Conservation (phyloP, 202 grass and related monocot species). For the Carex arenaria region DNA sequence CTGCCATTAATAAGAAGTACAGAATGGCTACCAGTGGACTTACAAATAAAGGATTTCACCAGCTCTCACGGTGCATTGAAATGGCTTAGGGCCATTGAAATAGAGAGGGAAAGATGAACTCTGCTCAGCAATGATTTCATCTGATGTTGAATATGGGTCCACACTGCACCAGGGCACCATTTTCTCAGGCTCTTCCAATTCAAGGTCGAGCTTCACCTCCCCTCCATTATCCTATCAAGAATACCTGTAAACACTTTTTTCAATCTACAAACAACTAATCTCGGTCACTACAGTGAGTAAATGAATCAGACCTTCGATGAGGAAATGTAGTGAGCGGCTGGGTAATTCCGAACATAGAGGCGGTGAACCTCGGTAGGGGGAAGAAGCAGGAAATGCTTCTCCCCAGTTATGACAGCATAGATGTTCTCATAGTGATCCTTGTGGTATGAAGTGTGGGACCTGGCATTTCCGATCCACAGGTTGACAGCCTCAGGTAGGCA, state of each 20-base stretch:
- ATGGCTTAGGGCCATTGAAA: slow-evolving; percentile 63
- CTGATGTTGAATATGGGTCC: slow-evolving; percentile 54
- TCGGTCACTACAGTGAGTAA: too few relatives aligned
- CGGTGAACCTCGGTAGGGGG: slow-evolving; percentile 87
- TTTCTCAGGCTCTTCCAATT: slow-evolving; percentile 53
- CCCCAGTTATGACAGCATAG: slow-evolving; percentile 72
- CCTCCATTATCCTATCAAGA: slow-evolving; percentile 9
- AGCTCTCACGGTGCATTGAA: slow-evolving; percentile 71
- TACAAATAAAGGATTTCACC: slow-evolving; percentile 86
- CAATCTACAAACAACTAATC: too few relatives aligned
- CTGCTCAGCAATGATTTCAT: slow-evolving; percentile 45
- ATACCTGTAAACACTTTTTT: neutral
- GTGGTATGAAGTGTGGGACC: slow-evolving; percentile 82
- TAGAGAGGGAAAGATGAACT: slow-evolving; percentile 56
- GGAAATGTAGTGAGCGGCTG: slow-evolving; percentile 46
- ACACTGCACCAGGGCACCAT: slow-evolving; percentile 89
- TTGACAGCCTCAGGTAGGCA: slow-evolving; percentile 88
- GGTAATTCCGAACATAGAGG: slow-evolving; percentile 65
- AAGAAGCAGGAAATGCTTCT: slow-evolving; percentile 87
- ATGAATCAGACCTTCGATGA: neutral
- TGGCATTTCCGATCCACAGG: slow-evolving; percentile 75
- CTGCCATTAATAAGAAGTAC: too few relatives aligned
- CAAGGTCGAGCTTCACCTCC: slow-evolving; percentile 44
- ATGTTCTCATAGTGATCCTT: slow-evolving; percentile 99
- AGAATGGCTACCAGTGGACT: too few relatives aligned